phyloP scores from a whole-genome alignment of 768 basidiomycete species.

The Termitomyces sp. region DNA sequence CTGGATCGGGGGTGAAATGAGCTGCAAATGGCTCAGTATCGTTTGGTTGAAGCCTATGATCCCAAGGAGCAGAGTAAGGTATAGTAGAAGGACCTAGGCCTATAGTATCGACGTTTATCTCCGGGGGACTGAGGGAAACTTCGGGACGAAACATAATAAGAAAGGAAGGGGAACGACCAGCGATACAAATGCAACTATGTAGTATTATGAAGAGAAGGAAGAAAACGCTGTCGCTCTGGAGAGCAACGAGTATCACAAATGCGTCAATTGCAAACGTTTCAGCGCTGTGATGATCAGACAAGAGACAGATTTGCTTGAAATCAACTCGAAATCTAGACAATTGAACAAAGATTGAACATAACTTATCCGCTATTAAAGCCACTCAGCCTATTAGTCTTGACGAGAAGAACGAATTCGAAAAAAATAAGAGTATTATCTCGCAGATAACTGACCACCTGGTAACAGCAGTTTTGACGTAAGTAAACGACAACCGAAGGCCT shows the following conservation, averaged over 20 bases:
- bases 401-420: not conserved
- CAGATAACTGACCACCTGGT: too few species aligned
- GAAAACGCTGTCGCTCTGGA: not conserved
- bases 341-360: not conserved
- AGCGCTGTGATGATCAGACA: not conserved
- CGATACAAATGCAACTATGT: constrained; percentile 3
- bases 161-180: constrained; percentile 8
- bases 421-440: not conserved
- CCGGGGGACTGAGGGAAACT: constrained; percentile 38
- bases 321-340: not conserved
- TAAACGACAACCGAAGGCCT: too few species aligned
- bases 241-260: constrained; percentile 4
- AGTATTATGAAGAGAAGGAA: not conserved
- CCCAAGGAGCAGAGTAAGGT: constrained; percentile 4
- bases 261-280: not conserved
- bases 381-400: not conserved
- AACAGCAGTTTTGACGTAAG: too few species aligned
- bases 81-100: constrained; percentile 13
- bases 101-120: constrained; percentile 26
- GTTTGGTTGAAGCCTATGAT: constrained; percentile 11
- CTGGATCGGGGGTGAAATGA: constrained; percentile 20
- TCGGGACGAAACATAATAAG: constrained; percentile 38
- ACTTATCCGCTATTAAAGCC: too few species aligned
- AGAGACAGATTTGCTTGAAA: not conserved
- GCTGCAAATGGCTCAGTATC: constrained; percentile 7